Conservation (phyloP, 768 basidiomycete species). For the Panaeolus papilionaceus region DNA sequence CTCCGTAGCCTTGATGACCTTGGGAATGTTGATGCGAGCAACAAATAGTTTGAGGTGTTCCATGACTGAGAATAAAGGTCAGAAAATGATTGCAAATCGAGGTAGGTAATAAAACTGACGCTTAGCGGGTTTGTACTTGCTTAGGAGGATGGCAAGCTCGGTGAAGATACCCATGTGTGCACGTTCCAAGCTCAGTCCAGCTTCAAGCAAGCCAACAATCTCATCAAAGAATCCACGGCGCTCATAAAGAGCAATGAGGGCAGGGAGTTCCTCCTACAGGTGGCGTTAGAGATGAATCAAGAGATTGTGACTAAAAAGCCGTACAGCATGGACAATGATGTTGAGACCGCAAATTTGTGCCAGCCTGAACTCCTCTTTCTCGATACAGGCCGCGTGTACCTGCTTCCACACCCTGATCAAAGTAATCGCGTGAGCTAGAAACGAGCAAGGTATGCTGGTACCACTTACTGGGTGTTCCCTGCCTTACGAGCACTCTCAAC, state of each 20-base stretch:
- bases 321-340: constrained; percentile 89
- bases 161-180: constrained; percentile 99
- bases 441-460: neutral
- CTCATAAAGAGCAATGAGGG: constrained; percentile 85
- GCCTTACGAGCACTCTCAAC: constrained; percentile 99
- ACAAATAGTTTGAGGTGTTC: constrained; percentile 98
- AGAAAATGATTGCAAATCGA: constrained; percentile 7
- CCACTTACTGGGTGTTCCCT: constrained; percentile 92
- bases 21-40: constrained; percentile 97
- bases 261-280: constrained; percentile 75
- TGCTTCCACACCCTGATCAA: constrained; percentile 95
- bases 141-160: constrained; percentile 88
- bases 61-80: constrained; percentile 70
- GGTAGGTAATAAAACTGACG: constrained; percentile 50
- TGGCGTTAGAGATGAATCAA: constrained; percentile 26
- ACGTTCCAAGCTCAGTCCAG: constrained; percentile 94
- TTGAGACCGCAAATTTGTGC: constrained; percentile 99
- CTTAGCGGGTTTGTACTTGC: constrained; percentile 95
- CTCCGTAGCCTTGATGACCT: constrained; percentile 97
- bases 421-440: constrained; percentile 20
- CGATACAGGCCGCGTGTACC: constrained; percentile 97
- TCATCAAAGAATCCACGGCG: constrained; percentile 94
- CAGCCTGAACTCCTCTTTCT: constrained; percentile 95
- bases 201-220: constrained; percentile 89
- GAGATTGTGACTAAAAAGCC: constrained; percentile 26